Evolutionary conservation across 208 protist species (phyloP).

Genomic region (Leishmania turanica): DNA sequence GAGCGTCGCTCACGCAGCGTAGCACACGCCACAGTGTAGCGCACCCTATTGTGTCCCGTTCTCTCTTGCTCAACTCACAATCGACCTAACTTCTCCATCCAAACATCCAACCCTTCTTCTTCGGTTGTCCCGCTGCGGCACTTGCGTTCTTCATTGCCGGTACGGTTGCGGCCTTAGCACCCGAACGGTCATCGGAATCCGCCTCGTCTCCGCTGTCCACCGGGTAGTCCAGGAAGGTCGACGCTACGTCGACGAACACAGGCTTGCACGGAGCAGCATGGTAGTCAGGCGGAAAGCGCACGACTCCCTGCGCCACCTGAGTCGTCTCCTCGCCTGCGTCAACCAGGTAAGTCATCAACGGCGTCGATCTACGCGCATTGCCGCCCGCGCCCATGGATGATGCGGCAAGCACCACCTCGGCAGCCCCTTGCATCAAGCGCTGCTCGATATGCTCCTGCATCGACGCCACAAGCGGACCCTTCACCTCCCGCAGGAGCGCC

Average conservation of each 20-base stretch:
- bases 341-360: constrained; percentile 32
- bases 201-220: constrained; percentile 6
- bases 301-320: constrained; percentile 58
- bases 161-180: constrained; percentile 1
- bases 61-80: not conserved
- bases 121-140: not conserved
- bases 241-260: constrained; percentile 85
- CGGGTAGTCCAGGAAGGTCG: constrained; percentile 77
- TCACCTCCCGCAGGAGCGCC: constrained; percentile 32
- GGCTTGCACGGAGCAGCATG: constrained; percentile 83
- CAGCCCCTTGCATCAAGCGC: constrained; percentile 38
- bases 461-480: constrained; percentile 23
- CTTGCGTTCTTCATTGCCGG: constrained; percentile 3
- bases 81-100: constrained; percentile 16
- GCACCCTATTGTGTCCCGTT: not conserved
- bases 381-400: not conserved
- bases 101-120: constrained; percentile 30
- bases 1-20: not conserved
- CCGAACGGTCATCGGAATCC: not conserved
- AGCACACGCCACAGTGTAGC: not conserved
- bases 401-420: constrained; percentile 38
- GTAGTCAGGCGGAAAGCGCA: constrained; percentile 83
- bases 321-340: constrained; percentile 39
- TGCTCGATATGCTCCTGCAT: constrained; percentile 52
- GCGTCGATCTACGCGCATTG: not conserved